Percentiles rank a stretch among this genome's conserved stretches.
Conservation (phyloP, 2,329 filamentous ascomycete species). For the Apiospora hydei region DNA sequence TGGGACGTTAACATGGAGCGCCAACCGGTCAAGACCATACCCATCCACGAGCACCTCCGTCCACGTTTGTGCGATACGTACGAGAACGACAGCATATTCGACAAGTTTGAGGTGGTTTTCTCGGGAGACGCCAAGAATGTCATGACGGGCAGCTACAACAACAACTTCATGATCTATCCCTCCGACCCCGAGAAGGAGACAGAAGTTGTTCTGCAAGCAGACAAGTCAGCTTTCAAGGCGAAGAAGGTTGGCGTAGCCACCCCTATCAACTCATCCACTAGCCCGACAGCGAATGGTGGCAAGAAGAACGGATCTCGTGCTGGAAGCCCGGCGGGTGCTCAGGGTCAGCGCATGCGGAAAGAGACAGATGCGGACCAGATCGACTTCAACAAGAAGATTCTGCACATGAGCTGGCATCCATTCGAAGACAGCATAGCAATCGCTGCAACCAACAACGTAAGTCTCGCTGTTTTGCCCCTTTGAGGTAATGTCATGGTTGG, state of each 20-base stretch:
- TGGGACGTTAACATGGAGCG: slow-evolving; percentile 99
- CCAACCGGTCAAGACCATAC: slow-evolving; percentile 96
- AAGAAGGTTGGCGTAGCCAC: slow-evolving; percentile 99
- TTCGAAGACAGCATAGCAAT: slow-evolving; percentile 99
- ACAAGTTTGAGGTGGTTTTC: slow-evolving; percentile 99
- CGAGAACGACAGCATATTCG: slow-evolving; percentile 99
- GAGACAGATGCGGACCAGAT: slow-evolving; percentile 99
- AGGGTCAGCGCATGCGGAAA: slow-evolving; percentile 95
- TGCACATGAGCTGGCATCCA: slow-evolving; percentile 99
- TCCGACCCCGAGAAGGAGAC: slow-evolving; percentile 95
- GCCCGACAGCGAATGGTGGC: slow-evolving; percentile 73
- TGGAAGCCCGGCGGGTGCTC: slow-evolving; percentile 82
- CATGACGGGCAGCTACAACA: slow-evolving; percentile 99
- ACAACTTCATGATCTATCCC: slow-evolving; percentile 99
- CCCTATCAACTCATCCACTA: slow-evolving; percentile 86
- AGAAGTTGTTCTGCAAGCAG: slow-evolving; percentile 95
- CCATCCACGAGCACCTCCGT: slow-evolving; percentile 95
- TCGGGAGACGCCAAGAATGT: slow-evolving; percentile 98
- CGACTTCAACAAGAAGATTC: slow-evolving; percentile 99
- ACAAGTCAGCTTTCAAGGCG: slow-evolving; percentile 99
- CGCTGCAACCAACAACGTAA: slow-evolving; percentile 98
- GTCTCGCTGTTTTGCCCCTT: slow-evolving; percentile 45
- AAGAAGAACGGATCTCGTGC: slow-evolving; percentile 92
- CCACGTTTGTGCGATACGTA: slow-evolving; percentile 97
- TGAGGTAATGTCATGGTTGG: neutral